phyloP scores from a whole-genome alignment of 2,329 filamentous ascomycete genomes.

The Aspergillus ochraceoroseus region DNA sequence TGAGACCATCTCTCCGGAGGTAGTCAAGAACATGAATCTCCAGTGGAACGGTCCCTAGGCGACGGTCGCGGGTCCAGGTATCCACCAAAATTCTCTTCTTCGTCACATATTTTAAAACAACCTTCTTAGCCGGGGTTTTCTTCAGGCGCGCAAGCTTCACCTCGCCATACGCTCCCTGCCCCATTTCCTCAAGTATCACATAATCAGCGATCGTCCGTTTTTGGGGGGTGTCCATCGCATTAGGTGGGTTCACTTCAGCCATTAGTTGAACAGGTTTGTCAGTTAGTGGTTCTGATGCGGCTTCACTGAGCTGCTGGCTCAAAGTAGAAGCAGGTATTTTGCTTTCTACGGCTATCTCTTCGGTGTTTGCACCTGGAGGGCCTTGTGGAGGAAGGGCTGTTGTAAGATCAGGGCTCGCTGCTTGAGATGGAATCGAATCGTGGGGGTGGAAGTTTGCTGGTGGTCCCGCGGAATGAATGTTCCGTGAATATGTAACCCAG shows the following conservation, averaged over 20 bases:
- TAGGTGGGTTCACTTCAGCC: conserved; percentile 25
- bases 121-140: conserved; percentile 67
- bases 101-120: conserved; percentile 95
- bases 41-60: conserved; percentile 86
- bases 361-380: conserved; percentile 23
- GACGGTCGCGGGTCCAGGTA: conserved; percentile 93
- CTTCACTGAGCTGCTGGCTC: conserved; percentile 49
- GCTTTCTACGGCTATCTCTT: conserved; percentile 29
- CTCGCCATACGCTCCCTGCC: conserved; percentile 94
- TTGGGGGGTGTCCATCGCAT: conserved; percentile 35
- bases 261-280: conserved; percentile 40
- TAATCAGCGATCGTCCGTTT: conserved; percentile 92
- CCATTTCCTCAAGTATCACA: conserved; percentile 93
- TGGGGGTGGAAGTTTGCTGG: conserved; percentile 56
- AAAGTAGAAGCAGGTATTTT: conserved; percentile 46
- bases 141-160: conserved; percentile 91
- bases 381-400: too few species aligned
- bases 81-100: conserved; percentile 95
- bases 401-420: conserved; percentile 61
- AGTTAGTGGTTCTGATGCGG: conserved; percentile 45
- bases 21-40: conserved; percentile 98
- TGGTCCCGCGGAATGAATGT: conserved; percentile 71
- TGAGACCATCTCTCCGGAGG: conserved; percentile 65
- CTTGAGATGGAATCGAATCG: conserved; percentile 53
- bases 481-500: conserved; percentile 95